Evolutionary conservation across 768 basidiomycete genomes (phyloP), one percentile per base, ranked within the genome.

Genomic region (Xerocomus potaroensis): DNA sequence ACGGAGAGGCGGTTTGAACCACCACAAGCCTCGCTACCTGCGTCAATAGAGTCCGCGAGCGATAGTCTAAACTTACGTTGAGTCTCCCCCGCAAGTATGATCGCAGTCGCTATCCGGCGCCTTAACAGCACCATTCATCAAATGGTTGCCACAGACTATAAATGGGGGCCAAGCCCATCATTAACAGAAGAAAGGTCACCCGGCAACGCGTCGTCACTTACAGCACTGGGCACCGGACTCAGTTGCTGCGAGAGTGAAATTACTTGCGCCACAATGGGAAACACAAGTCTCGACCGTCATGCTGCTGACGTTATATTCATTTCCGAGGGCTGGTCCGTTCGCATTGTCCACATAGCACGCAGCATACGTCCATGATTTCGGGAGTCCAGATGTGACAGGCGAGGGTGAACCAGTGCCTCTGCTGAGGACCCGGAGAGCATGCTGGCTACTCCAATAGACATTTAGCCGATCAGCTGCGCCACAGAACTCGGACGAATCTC

Each of bases 281-380:
- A 91, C 73, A 57, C 91, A 94, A 14, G 59, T 61, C 54, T 84
- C 68, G 36, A 86, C 75, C 0, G 89, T 91, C 51, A 71, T 67
- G 8, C 55, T 48, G 37, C 49, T 61, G 37, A 56, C 61, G 44
- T 75, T 69, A 0, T 71, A 49, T 53, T 76, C 69, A 30, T 65
- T 69, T 22, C 63, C 54, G 47, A 87, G 70, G n/a, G 81, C 69
- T 9, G 84, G 83, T 12, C 87, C 86, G 55, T 75, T 58, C 0
- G 75, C 77, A 45, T 81, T 80, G 59, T 90, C 87, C 78, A 87
- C 79, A 62, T 76, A 90, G 57, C 87, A 87, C 5, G 72, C 79
- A 22, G 66, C 73, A 43, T 86, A 87, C 0, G 68, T 65, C 80
- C 83, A 87, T 19, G 69, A 68, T 5, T 62, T 61, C 0, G 80